Evolutionary conservation across 345 rosid species (phyloP).

Genomic region (Eucalyptus guilfoylei): DNA sequence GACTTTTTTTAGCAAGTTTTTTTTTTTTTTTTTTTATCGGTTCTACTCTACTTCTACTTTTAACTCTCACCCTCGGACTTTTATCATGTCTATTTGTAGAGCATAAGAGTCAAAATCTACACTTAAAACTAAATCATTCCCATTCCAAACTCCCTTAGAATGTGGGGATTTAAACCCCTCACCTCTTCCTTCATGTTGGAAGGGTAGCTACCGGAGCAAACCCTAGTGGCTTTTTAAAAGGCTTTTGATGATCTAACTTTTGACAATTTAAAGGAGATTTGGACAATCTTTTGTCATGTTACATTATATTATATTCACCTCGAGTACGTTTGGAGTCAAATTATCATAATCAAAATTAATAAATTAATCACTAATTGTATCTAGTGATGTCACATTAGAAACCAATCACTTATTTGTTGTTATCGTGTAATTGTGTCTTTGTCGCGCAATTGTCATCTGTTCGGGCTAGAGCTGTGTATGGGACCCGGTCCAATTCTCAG

Average conservation of each 20-base stretch:
- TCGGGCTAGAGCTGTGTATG: accelerated
- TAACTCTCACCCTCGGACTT: too few relatives aligned
- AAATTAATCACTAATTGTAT: not conserved
- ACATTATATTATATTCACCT: too few relatives aligned
- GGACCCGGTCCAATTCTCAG: accelerated
- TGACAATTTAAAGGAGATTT: not conserved
- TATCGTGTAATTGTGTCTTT: not conserved
- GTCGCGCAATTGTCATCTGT: too few relatives aligned
- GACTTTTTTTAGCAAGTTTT: accelerated
- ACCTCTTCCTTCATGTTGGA: accelerated
- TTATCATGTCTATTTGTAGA: too few relatives aligned
- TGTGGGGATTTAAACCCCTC: accelerated
- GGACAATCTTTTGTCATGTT: accelerated
- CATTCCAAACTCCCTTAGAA: too few relatives aligned
- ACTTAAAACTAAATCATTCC: too few relatives aligned
- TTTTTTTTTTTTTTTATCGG: too few relatives aligned
- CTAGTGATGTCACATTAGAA: not conserved
- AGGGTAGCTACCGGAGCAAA: accelerated
- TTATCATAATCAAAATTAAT: too few relatives aligned
- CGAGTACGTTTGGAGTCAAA: too few relatives aligned
- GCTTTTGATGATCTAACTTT: too few relatives aligned
- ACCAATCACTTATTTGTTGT: not conserved
- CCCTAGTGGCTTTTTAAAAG: too few relatives aligned
- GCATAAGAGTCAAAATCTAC: accelerated
- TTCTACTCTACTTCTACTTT: too few relatives aligned